Percentiles rank a stretch among this genome's conserved stretches.
phyloP scores from a whole-genome alignment of 108 stramenopile species.

The Skeletonema tropicum region DNA sequence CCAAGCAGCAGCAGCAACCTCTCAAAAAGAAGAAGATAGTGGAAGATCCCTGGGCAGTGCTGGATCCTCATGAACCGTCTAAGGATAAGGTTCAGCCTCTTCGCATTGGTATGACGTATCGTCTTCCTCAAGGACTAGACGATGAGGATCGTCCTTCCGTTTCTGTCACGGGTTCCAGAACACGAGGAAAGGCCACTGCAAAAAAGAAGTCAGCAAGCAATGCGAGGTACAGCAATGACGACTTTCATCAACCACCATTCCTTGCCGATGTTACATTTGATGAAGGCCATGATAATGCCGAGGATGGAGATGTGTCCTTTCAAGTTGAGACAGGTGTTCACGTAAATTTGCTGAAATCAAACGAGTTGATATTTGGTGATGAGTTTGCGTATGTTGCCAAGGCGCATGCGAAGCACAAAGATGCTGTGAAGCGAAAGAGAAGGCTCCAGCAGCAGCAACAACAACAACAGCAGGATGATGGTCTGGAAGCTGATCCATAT shows the following conservation, averaged over 20 bases:
- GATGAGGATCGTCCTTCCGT: constrained; percentile 65
- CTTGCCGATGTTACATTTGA: constrained; percentile 16
- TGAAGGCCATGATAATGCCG: constrained; percentile 28
- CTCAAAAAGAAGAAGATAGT: constrained; percentile 22
- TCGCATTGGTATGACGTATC: constrained; percentile 73
- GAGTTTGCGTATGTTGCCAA: constrained; percentile 89
- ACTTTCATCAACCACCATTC: constrained; percentile 20
- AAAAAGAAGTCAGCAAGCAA: neutral
- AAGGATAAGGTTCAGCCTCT: constrained; percentile 59
- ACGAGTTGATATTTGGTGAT: constrained; percentile 67
- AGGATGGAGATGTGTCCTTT: constrained; percentile 10
- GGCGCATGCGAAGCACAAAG: constrained; percentile 60
- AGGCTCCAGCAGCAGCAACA: constrained; percentile 37
- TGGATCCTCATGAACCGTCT: constrained; percentile 84
- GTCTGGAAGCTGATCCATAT: constrained; percentile 17
- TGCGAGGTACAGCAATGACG: neutral
- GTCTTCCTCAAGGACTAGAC: constrained; percentile 70
- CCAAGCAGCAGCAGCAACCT: neutral
- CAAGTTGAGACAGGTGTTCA: constrained; percentile 29
- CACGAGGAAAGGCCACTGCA: constrained; percentile 17
- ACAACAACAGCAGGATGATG: constrained; percentile 20
- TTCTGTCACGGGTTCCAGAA: constrained; percentile 77
- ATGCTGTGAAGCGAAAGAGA: constrained; percentile 51
- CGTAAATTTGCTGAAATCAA: constrained; percentile 42
- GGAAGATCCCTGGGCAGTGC: constrained; percentile 79